Conservation (phyloP, 768 basidiomycete genomes). For the Russula sp. region DNA sequence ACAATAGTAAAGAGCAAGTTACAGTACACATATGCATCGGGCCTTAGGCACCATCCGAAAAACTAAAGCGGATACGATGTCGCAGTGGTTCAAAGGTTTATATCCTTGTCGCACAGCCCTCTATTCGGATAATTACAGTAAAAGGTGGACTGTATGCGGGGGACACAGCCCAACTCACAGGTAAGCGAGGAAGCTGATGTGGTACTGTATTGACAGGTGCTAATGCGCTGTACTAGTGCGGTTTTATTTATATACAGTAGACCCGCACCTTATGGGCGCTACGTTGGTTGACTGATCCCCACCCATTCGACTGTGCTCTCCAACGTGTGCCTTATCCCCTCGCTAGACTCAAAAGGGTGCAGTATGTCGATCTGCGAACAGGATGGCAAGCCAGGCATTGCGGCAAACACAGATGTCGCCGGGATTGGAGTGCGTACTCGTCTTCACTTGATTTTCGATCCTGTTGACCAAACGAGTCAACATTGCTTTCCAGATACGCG, state of each 20-base stretch:
- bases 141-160: neutral
- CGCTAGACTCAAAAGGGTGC: neutral
- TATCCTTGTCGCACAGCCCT: neutral
- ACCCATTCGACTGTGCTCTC: no score
- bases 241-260: neutral
- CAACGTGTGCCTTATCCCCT: neutral
- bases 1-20: no score
- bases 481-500: constrained; percentile 1
- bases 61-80: no score
- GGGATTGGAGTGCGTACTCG: constrained; percentile 5
- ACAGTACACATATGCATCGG: no score
- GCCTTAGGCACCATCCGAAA: no score
- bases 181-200: neutral
- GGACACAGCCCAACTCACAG: neutral
- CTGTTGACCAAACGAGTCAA: neutral
- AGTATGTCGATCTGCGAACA: neutral
- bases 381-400: neutral
- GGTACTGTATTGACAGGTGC: neutral
- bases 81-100: neutral
- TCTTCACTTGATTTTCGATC: neutral
- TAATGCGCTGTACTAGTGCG: no score
- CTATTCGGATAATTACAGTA: neutral
- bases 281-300: neutral
- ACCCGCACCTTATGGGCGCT: neutral
- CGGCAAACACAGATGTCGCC: neutral